phyloP scores from a whole-genome alignment of 169 alveolate genomes.

The Plasmodium gallinaceum region DNA sequence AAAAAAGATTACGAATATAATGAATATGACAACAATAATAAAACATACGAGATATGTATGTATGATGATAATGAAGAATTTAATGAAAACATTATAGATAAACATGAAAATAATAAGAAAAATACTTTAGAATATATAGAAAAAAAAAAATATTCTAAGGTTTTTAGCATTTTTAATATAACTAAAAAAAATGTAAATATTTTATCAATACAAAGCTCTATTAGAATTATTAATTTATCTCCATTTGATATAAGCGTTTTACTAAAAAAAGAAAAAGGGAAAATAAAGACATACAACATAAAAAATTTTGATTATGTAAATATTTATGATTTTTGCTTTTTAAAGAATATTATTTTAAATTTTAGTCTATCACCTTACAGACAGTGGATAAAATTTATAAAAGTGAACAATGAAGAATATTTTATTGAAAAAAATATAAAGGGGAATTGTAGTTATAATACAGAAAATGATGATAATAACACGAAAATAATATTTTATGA shows the following conservation, averaged over 20 bases:
- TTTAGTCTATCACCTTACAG: conserved; percentile 28
- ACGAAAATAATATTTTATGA: conserved; percentile 17
- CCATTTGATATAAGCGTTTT: conserved; percentile 43
- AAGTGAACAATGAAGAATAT: conserved; percentile 30
- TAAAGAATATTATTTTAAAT: conserved; percentile 37
- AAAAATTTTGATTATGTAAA: conserved; percentile 30
- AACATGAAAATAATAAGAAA: not conserved
- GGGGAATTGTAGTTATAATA: not conserved
- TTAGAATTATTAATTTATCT: conserved; percentile 26
- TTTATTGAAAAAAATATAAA: not conserved
- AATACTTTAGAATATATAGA: not conserved
- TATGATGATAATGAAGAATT: not conserved
- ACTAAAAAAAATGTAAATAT: conserved; percentile 20
- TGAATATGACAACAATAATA: not conserved
- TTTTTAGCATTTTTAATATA: conserved; percentile 4
- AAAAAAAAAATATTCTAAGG: conserved; percentile 19
- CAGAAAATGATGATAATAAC: not conserved
- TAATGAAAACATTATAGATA: not conserved
- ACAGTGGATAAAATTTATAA: conserved; percentile 35
- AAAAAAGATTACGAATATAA: not conserved
- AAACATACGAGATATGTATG: not conserved
- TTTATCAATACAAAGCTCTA: conserved; percentile 20
- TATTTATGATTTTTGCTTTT: conserved; percentile 51
- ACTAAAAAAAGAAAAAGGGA: conserved; percentile 62
- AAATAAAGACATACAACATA: conserved; percentile 46